Percentiles rank a stretch among this genome's conserved stretches.
phyloP scores from a whole-genome alignment of 352 stramenopile genomes.

The Phytophthora quininea region DNA sequence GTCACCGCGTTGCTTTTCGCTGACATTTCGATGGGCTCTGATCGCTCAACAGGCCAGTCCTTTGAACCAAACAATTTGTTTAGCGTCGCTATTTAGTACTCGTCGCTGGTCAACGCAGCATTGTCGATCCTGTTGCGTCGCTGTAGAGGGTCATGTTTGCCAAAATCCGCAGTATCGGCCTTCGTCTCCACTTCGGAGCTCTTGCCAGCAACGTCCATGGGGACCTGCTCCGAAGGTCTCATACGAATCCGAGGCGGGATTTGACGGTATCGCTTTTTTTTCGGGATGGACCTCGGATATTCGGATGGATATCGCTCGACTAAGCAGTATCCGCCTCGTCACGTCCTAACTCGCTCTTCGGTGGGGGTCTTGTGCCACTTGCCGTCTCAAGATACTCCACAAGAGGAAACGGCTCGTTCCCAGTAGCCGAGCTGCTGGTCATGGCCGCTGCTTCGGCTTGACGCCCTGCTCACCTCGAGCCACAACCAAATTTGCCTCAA shows the following conservation, averaged over 20 bases:
- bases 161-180: neutral
- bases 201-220: neutral
- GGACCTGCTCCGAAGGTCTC: too few relatives aligned
- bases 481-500: slow-evolving; percentile 33
- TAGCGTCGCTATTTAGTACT: too few relatives aligned
- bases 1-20: neutral
- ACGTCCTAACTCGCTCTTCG: neutral
- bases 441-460: neutral
- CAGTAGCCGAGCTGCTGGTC: neutral
- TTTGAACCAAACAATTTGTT: too few relatives aligned
- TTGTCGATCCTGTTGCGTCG: too few relatives aligned
- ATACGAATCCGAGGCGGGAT: neutral
- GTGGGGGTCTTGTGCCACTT: neutral
- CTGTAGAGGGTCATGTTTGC: neutral
- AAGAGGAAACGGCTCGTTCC: neutral
- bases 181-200: neutral
- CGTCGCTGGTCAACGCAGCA: too few relatives aligned
- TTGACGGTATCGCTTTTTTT: neutral
- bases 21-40: neutral
- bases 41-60: neutral
- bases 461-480: slow-evolving; percentile 3
- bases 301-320: slow-evolving; percentile 3
- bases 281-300: slow-evolving; percentile 2
- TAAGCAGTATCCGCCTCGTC: slow-evolving; percentile 6
- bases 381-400: neutral